Conservation (phyloP, 2,329 filamentous ascomycete species). For the Hypomyces rosellus region DNA sequence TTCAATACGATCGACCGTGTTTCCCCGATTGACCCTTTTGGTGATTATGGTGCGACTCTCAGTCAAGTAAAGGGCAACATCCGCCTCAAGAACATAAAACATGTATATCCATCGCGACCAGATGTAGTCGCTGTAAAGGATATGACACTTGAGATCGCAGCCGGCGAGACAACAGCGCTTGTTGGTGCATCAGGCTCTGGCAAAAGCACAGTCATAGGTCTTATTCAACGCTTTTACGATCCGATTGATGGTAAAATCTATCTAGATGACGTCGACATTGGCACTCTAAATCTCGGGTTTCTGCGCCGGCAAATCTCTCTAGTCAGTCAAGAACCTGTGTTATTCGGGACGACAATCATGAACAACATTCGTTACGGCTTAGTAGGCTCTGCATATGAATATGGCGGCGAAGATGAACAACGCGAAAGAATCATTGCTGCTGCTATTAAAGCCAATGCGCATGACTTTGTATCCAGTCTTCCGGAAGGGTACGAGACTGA, state of each 20-base stretch:
- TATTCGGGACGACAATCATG: conserved; percentile 85
- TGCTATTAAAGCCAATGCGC: conserved; percentile 84
- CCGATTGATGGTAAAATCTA: conserved; percentile 73
- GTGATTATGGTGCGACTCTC: conserved; percentile 61
- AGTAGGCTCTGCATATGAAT: conserved; percentile 69
- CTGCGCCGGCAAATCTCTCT: conserved; percentile 85
- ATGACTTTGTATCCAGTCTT: conserved; percentile 77
- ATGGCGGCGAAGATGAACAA: conserved; percentile 38
- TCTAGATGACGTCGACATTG: conserved; percentile 77
- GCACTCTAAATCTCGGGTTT: conserved; percentile 79
- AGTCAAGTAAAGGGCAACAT: conserved; percentile 69
- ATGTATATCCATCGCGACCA: conserved; percentile 81
- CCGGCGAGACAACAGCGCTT: conserved; percentile 88
- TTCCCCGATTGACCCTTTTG: conserved; percentile 56
- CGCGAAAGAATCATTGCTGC: conserved; percentile 62
- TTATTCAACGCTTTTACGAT: conserved; percentile 80
- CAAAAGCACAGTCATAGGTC: conserved; percentile 87
- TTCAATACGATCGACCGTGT: conserved; percentile 77
- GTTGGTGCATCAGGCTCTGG: conserved; percentile 92
- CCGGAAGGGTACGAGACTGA: conserved; percentile 89
- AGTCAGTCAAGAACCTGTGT: conserved; percentile 85
- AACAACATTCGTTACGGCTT: conserved; percentile 87
- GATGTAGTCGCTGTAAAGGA: conserved; percentile 80
- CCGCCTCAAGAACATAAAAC: conserved; percentile 74
- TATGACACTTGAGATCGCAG: conserved; percentile 71